Conservation (phyloP, 1,139 yeast genomes). For the Kurtzmaniella quercitrusa region DNA sequence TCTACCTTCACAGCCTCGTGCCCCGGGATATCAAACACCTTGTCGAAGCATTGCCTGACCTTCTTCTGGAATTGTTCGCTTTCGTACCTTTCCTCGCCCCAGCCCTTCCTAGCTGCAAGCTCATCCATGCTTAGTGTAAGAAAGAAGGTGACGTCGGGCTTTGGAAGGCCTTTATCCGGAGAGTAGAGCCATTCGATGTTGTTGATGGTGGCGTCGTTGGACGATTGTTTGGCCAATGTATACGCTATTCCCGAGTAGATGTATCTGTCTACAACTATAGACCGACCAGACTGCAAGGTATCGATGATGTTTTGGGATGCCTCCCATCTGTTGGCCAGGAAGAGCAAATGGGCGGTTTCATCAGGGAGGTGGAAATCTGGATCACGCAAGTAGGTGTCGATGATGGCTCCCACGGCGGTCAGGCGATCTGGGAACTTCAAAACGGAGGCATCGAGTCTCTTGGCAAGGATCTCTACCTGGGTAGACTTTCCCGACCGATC, state of each 20-base stretch:
- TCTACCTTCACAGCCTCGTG: constrained; percentile 41
- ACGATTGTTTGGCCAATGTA: constrained; percentile 64
- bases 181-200: constrained; percentile 69
- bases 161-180: constrained; percentile 83
- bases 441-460: constrained; percentile 41
- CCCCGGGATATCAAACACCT: constrained; percentile 35
- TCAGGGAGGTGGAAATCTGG: constrained; percentile 50
- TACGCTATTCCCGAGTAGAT: constrained; percentile 93
- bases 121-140: constrained; percentile 57
- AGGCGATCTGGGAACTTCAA: constrained; percentile 84
- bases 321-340: constrained; percentile 97
- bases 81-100: constrained; percentile 93
- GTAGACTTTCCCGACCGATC: constrained; percentile 96
- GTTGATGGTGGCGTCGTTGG: constrained; percentile 35
- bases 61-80: constrained; percentile 60
- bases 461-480: constrained; percentile 55
- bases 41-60: constrained; percentile 59
- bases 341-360: constrained; percentile 79
- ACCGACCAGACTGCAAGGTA: constrained; percentile 48
- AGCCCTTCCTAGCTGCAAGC: constrained; percentile 59
- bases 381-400: constrained; percentile 67
- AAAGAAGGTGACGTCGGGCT: constrained; percentile 81
- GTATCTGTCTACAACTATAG: constrained; percentile 77
- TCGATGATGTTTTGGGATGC: constrained; percentile 43
- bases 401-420: constrained; percentile 75